Percentiles rank a stretch among this genome's conserved stretches.
Conservation (phyloP, 495 filamentous ascomycete species). For the Coniosporium apollinis region DNA sequence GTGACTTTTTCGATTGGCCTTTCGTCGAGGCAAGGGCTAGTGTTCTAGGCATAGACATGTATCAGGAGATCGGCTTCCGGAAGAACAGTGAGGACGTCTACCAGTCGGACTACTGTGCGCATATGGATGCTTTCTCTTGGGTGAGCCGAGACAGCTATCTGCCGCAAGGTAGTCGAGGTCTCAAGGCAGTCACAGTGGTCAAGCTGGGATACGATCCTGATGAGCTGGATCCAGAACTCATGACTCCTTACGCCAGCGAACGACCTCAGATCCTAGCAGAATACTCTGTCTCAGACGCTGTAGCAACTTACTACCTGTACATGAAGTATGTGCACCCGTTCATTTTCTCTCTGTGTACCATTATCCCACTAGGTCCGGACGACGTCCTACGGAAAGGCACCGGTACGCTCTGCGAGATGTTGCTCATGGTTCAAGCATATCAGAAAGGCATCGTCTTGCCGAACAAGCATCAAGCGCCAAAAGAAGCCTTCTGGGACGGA, state of each 20-base stretch:
- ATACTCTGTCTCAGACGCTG: slow-evolving; percentile 97
- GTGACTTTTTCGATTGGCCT: slow-evolving; percentile 99
- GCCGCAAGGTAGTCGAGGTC: slow-evolving; percentile 87
- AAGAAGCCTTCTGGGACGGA: slow-evolving; percentile 90
- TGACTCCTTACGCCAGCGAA: slow-evolving; percentile 82
- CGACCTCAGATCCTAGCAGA: slow-evolving; percentile 86
- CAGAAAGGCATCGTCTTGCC: slow-evolving; percentile 80
- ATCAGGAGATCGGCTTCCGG: slow-evolving; percentile 88
- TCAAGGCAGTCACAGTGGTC: slow-evolving; percentile 94
- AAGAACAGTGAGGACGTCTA: slow-evolving; percentile 94
- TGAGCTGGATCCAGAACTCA: slow-evolving; percentile 92
- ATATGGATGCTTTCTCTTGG: slow-evolving; percentile 99
- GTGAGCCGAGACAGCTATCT: slow-evolving; percentile 97
- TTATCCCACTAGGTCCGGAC: slow-evolving; percentile 83
- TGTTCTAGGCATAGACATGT: slow-evolving; percentile 97
- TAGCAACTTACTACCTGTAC: slow-evolving; percentile 97
- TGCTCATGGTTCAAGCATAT: slow-evolving; percentile 97
- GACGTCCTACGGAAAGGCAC: slow-evolving; percentile 91
- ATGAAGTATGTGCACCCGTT: slow-evolving; percentile 99
- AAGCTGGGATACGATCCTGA: slow-evolving; percentile 98
- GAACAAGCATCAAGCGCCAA: slow-evolving; percentile 86
- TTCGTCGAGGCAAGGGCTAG: slow-evolving; percentile 90
- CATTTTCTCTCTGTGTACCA: slow-evolving; percentile 95
- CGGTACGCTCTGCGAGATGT: slow-evolving; percentile 94
- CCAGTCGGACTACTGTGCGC: slow-evolving; percentile 83